Evolutionary conservation across 345 rosid genomes (phyloP), one percentile per base, ranked within the genome.

Genomic region (Dipteronia sinensis): DNA sequence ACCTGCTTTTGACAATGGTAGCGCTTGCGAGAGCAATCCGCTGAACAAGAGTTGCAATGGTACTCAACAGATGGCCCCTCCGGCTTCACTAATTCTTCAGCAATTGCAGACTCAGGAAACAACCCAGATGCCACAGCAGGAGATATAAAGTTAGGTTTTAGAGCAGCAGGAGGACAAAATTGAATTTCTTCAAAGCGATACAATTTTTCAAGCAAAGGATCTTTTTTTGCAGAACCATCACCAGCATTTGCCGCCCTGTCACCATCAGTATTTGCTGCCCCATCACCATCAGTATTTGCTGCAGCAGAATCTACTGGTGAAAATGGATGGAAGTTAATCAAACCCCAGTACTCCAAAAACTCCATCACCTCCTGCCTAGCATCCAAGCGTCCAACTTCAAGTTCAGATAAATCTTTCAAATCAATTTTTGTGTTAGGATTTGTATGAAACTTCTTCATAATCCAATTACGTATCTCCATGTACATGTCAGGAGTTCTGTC

Each of bases 1-100:
- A 97, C 99, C 98, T 94, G 94, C 85, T 88, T 97, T 76, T 91
- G 99, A 83, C 99, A 97, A 83, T 97, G 99, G 88, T 91, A 97
- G 74, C 98, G 99, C 81, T 93, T 97, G 85, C 98, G 90, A 67
- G 99, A 93, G 87, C 99, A 97, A 84, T 97, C 99, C 72, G 97
- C 94, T 29, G 99, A 92, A 84, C 99, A 97, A 77, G 93, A 94
- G 84, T 97, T 97, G 86, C 99, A 97, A 83, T 97, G 99, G 79
- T 97, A 97, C 82, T 93, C 99, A 69, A 93, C 98, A 51, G 92
- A 44, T 69, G 98, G 97, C 72, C 92, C 99, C 85, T 94, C 98
- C 66, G 89, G 87, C 85, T 81, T 86, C 73, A 77, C 82, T 85
- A 89, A 87, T 27, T 97, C 99, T 62, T 97, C 99, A 82, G 88